Evolutionary conservation across 2,329 filamentous ascomycete species (phyloP).

Genomic region (Davidsoniella australis): DNA sequence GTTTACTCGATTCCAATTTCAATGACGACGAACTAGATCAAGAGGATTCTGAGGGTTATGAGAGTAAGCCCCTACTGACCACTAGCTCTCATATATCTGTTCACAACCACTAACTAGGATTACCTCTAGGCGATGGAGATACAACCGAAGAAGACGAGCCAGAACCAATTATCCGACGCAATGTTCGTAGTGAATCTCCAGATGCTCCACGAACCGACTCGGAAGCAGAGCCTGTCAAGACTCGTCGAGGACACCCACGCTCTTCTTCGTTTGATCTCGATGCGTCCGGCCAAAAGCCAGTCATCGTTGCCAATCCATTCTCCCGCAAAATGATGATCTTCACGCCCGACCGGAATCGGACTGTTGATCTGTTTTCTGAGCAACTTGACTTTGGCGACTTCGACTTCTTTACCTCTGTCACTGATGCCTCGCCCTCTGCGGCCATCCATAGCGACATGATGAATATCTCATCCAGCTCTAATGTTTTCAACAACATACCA

Average conservation of each 20-base stretch:
- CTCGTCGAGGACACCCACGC: constrained; percentile 32
- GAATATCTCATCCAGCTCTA: background rate
- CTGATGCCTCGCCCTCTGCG: constrained; percentile 40
- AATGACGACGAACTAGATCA: constrained; percentile 4
- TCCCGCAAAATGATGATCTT: constrained; percentile 48
- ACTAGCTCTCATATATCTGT: background rate
- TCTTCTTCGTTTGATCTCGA: constrained; percentile 38
- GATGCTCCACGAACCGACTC: constrained; percentile 34
- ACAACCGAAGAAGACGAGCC: constrained; percentile 44
- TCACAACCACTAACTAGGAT: constrained; percentile 7
- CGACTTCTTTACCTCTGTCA: constrained; percentile 10
- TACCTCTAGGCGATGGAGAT: constrained; percentile 36
- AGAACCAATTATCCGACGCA: constrained; percentile 31
- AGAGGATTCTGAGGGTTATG: constrained; percentile 34
- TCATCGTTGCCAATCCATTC: constrained; percentile 39
- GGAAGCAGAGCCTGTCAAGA: constrained; percentile 18
- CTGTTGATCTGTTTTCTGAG: constrained; percentile 32
- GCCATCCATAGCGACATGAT: constrained; percentile 66
- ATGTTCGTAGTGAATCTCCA: constrained; percentile 23
- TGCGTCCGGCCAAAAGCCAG: constrained; percentile 36
- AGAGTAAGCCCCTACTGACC: constrained; percentile 25
- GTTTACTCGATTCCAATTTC: background rate
- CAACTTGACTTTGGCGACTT: constrained; percentile 25
- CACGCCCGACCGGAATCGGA: constrained; percentile 29
- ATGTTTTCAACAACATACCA: constrained; percentile 20